Base-by-base conservation (phyloP, 805 yeast genomes). In the Hanseniaspora occidentalis region DNA sequence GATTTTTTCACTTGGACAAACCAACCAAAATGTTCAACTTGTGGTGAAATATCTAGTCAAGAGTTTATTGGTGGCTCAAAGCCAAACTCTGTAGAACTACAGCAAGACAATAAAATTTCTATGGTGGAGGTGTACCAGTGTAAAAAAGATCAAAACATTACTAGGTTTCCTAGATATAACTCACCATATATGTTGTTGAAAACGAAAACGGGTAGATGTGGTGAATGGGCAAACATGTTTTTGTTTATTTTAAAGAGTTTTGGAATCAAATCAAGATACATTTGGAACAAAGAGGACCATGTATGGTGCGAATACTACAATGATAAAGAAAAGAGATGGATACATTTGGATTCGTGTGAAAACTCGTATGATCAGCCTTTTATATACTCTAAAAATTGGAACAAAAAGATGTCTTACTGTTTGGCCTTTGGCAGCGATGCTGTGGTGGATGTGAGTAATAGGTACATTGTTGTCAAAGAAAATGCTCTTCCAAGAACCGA, bases 231-330 rank as follows among this genome's bases (percentile, higher is more conserved):
- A 41, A 82, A 83, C 49, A 75, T 89, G 46, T 86, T 88, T 54
- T 69, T 82, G 35, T 62, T 84, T 26, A 60, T 86, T 2, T 61
- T 88, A 40, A 67, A 77, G 21, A 75, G 95, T 0, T 61, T 88
- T 34, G 83, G 79, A 1, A 52, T 76, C 4, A 65, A 75, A 21
- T 73, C 74, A 1, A 61, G 97, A 39, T 86, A 80, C 52, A 63
- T 88, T 2, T 84, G 94, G 94, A 86, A 85, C 56, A 64, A 72
- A 6, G 97, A 89, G 55, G 97, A 89, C 56, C 97, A 89, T 56
- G 96, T 84, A 1, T 89, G 97, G 97, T 81, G 94, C 51, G 97
- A 89, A 53, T 79, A 81, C 50, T 88, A 75, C 55, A 82, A 94
- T 1, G 56, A 50, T 0, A 51, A 61, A 17, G 64, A 73, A 47